Evolutionary conservation across 345 rosid species (phyloP).

Genomic region (Lumnitzera littorea): DNA sequence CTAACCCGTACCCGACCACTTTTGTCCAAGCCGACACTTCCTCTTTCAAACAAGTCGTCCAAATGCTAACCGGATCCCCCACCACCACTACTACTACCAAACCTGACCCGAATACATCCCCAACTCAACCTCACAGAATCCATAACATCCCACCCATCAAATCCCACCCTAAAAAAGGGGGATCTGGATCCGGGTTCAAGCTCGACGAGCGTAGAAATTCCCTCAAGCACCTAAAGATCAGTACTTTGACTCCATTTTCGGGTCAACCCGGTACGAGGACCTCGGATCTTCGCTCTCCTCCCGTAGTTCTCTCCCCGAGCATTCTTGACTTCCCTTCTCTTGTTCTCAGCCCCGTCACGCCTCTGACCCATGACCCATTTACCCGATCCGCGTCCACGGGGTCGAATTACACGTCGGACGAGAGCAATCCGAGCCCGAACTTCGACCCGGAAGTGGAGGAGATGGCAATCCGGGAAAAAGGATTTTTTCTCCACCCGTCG

Average conservation of each 20-base stretch:
- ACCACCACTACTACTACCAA: slow-evolving; percentile 23
- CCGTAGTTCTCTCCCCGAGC: slow-evolving; percentile 88
- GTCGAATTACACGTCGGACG: not conserved
- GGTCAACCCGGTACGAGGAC: slow-evolving; percentile 13
- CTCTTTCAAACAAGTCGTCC: slow-evolving; percentile 96
- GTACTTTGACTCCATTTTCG: slow-evolving; percentile 55
- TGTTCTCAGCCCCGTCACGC: slow-evolving; percentile 87
- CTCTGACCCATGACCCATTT: slow-evolving; percentile 88
- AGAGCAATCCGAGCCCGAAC: slow-evolving; percentile 7
- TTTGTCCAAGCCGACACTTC: slow-evolving; percentile 94
- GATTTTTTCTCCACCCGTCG: slow-evolving; percentile 82
- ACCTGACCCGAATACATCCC: slow-evolving; percentile 22
- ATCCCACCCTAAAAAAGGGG: slow-evolving; percentile 49
- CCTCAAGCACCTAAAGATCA: slow-evolving; percentile 78
- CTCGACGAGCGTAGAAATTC: slow-evolving; percentile 95
- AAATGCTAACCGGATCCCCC: slow-evolving; percentile 93
- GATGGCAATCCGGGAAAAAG: slow-evolving; percentile 77
- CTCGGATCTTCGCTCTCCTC: slow-evolving; percentile 67
- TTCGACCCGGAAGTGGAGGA: slow-evolving; percentile 49
- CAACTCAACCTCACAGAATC: slow-evolving; percentile 31
- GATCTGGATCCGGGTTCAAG: slow-evolving; percentile 59
- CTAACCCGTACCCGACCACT: slow-evolving; percentile 87
- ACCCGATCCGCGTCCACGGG: slow-evolving; percentile 34
- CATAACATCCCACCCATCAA: slow-evolving; percentile 92
- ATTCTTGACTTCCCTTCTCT: slow-evolving; percentile 83